Evolutionary conservation across 2,329 filamentous ascomycete genomes (phyloP).

Genomic region (Exserohilum turcica): DNA sequence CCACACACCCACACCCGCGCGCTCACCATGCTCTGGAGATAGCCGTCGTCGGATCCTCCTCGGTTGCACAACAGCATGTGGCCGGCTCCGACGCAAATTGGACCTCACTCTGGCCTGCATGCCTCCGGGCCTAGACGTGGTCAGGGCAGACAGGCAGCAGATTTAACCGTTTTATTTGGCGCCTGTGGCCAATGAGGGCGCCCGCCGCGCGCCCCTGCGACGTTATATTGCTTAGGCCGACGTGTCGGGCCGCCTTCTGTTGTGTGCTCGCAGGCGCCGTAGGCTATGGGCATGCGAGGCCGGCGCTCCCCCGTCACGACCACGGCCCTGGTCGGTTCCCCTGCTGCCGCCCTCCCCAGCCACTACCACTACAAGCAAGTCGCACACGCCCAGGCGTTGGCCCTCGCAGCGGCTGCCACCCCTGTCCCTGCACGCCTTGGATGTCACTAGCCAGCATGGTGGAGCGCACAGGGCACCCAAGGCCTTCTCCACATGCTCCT

Average conservation of each 20-base stretch:
- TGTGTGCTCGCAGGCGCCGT: slow-evolving; percentile 29
- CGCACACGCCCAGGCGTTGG: slow-evolving; percentile 23
- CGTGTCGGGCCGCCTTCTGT: slow-evolving; percentile 34
- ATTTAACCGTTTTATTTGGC: slow-evolving; percentile 44
- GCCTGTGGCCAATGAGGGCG: slow-evolving; percentile 31
- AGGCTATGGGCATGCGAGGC: slow-evolving; percentile 27
- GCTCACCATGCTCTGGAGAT: neutral
- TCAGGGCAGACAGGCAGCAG: slow-evolving; percentile 28
- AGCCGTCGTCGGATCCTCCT: slow-evolving; percentile 18
- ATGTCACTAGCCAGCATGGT: slow-evolving; percentile 34
- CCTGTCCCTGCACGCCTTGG: slow-evolving; percentile 36
- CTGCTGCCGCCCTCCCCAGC: slow-evolving; percentile 28
- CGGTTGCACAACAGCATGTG: slow-evolving; percentile 25
- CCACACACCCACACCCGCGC: neutral
- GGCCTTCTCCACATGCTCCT: slow-evolving; percentile 46
- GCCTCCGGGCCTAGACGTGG: slow-evolving; percentile 23
- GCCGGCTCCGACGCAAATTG: slow-evolving; percentile 30
- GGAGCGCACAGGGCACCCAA: slow-evolving; percentile 42
- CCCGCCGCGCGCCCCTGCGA: slow-evolving; percentile 29
- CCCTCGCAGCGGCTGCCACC: slow-evolving; percentile 27
- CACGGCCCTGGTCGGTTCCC: slow-evolving; percentile 18
- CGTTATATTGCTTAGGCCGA: slow-evolving; percentile 41
- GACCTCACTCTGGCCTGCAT: slow-evolving; percentile 21
- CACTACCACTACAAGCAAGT: too few relatives aligned
- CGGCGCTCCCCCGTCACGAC: slow-evolving; percentile 25